These are phyloP conservation scores for Paxillus rubicundulus DNA, from an alignment of 768 basidiomycete genomes.

Conservation along the genomic window DNA sequence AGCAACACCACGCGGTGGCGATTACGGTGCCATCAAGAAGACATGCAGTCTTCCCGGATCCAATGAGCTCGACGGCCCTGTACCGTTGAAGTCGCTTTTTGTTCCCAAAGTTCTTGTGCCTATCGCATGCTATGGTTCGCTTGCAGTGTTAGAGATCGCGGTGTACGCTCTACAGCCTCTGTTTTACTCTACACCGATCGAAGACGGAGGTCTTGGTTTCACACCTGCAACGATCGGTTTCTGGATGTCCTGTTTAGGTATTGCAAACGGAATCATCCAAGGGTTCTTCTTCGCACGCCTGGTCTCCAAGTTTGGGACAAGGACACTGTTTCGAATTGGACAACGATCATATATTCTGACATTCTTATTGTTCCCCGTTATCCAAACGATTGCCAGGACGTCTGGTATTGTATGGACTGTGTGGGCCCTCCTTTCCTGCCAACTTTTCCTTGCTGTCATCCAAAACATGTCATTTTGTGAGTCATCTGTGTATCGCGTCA, in stretches of 20 bases:
- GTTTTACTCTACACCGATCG: conserved; percentile 38
- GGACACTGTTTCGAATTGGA: conserved; percentile 26
- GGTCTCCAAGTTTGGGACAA: conserved; percentile 36
- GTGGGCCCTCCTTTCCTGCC: too few relatives aligned
- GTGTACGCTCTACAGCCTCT: conserved; percentile 38
- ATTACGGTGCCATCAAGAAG: neutral
- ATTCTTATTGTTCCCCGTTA: conserved; percentile 29
- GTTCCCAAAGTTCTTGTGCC: conserved; percentile 33
- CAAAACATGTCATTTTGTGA: conserved; percentile 57
- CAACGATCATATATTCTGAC: conserved; percentile 21
- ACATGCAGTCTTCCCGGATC: neutral
- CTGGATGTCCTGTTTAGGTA: conserved; percentile 35
- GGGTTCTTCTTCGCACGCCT: conserved; percentile 37
- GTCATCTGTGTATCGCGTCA: conserved; percentile 14
- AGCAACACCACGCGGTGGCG: neutral
- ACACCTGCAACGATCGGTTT: conserved; percentile 37
- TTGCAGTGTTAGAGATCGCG: conserved; percentile 39
- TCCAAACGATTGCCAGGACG: neutral
- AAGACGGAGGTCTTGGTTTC: conserved; percentile 39
- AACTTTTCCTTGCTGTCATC: conserved; percentile 38
- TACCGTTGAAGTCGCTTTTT: conserved; percentile 43
- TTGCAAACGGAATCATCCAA: conserved; percentile 39
- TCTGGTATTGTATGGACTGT: too few relatives aligned
- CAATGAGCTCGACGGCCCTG: conserved; percentile 19
- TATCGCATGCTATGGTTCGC: conserved; percentile 32